A percentile compares a stretch with the other conserved stretches of the same genome.
Conservation (phyloP, 83 land plant species). For the Picea engelmannii region DNA sequence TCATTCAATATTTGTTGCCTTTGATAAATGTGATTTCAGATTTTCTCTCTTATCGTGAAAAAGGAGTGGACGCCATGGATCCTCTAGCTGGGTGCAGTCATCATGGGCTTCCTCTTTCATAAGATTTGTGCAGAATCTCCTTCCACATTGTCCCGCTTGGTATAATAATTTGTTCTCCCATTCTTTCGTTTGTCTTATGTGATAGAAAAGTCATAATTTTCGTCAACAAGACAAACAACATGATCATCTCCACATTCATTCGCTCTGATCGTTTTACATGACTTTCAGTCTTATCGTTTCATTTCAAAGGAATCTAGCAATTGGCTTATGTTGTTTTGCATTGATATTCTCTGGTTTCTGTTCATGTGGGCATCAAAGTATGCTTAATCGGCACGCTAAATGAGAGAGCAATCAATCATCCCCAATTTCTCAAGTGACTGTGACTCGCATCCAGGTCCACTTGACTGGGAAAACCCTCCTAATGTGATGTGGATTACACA, state of each 20-base stretch:
- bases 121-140: not conserved
- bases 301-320: too few relatives aligned
- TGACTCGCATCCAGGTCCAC: not conserved
- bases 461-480: not conserved
- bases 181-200: not conserved
- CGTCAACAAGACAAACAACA: not conserved
- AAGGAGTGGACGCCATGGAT: not conserved
- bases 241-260: not conserved
- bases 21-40: not conserved
- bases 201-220: not conserved
- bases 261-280: not conserved
- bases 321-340: not conserved
- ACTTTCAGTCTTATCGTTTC: conserved; percentile 3
- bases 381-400: not conserved
- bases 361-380: not conserved
- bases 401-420: conserved; percentile 5
- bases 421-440: too few relatives aligned
- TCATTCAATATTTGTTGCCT: not conserved
- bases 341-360: not conserved
- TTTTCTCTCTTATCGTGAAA: not conserved
- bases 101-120: not conserved
- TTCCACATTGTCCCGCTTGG: too few relatives aligned
- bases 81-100: not conserved
- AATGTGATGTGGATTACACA: too few relatives aligned
- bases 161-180: too few relatives aligned